Evolutionary conservation across 1,284 basidiomycete genomes (phyloP), one percentile per base, ranked within the genome.

Genomic region (Ustilago crameri): DNA sequence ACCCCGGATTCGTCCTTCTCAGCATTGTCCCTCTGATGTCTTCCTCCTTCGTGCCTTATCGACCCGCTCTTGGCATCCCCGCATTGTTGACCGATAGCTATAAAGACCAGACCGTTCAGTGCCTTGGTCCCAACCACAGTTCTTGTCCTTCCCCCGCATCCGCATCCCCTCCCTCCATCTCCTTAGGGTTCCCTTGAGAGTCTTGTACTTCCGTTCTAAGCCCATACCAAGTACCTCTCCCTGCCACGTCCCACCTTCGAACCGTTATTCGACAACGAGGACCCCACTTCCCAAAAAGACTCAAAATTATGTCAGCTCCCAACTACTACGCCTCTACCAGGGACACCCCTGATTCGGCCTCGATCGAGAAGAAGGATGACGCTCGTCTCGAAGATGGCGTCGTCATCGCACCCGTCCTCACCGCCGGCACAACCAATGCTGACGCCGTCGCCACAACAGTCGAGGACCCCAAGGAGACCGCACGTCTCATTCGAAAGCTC

Each of bases 301-400:
- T 23, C 27, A 50, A 30, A 38, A 57, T 14, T 55, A 69, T 69
- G 66, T 51, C 66, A 40, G 30, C 30, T 12, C 30, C 30, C 30
- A 34, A 35, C 20, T 40, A 42, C 32, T 42, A 48, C 58, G 47
- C 26, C 51, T 30, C 43, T 38, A 55, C 48, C 1, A 44, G 51
- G 41, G 48, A 58, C 51, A 58, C 54, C 20, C 63, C 59, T 15
- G 69, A 73, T 51, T 67, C 64, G 48, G 69, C 55, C 22, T 73
- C 69, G 30, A 53, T 73, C 50, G 69, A 73, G 60, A 72, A 72
- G 64, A 67, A 66, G 55, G 69, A 73, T 51, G 64, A 73, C 42
- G 17, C 48, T 34, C 59, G 55, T 20, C 64, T 73, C 15, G 74
- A 73, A 47, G 64, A 64, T 32, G 69, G 69, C 26, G 41, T 60